Conservation (phyloP, 768 basidiomycete species). For the Lactifluus hygrophoroides region DNA sequence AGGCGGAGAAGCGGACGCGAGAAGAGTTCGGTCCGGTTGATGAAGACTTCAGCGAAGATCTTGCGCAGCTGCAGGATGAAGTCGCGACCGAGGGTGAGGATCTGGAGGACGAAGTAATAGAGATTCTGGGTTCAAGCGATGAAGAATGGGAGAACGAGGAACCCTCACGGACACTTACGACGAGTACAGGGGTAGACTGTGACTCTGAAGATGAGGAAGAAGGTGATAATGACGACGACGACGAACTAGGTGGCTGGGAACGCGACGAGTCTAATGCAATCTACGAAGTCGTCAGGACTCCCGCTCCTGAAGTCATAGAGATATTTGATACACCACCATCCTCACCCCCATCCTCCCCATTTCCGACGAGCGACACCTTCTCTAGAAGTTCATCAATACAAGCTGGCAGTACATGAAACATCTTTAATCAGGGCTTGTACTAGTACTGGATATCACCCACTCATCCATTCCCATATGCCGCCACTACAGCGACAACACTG, state of each 20-base stretch:
- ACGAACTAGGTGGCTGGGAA: conserved; percentile 36
- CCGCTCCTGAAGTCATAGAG: conserved; percentile 23
- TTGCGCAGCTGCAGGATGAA: conserved; percentile 21
- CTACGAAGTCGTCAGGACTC: conserved; percentile 23
- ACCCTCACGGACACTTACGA: conserved; percentile 1
- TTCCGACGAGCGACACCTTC: not conserved
- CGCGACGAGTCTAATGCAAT: conserved; percentile 36
- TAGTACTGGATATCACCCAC: not conserved
- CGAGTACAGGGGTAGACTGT: not conserved
- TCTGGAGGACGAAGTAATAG: conserved; percentile 18
- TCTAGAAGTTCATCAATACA: not conserved
- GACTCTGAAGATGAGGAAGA: conserved; percentile 33
- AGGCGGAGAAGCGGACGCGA: conserved; percentile 48
- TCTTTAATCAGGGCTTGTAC: not conserved
- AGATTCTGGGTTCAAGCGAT: conserved; percentile 18
- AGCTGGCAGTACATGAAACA: not conserved
- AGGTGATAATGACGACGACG: not conserved
- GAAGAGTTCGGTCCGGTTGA: conserved; percentile 41
- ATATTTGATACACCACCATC: conserved; percentile 28
- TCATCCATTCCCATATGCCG: not conserved
- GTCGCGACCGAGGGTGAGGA: conserved; percentile 23
- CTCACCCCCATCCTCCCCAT: conserved; percentile 14
- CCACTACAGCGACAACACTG: not conserved
- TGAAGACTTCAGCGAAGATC: conserved; percentile 29
- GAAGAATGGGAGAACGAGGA: conserved; percentile 4